A percentile compares a stretch with the other conserved stretches of the same genome.
Conservation (phyloP, 345 rosid species). For the Camelina neglecta region DNA sequence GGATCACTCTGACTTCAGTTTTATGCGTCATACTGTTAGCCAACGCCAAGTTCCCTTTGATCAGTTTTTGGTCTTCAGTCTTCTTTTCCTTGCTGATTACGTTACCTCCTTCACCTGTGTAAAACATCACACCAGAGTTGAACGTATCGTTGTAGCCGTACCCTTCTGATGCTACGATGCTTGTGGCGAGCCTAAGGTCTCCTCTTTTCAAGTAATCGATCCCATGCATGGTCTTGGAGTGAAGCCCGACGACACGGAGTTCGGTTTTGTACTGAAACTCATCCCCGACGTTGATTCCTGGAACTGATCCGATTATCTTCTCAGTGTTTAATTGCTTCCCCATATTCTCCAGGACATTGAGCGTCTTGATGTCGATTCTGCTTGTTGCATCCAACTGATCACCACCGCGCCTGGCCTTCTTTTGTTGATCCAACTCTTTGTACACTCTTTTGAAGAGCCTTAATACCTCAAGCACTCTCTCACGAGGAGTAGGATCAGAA, state of each 20-base stretch:
- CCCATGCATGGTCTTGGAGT: conserved; percentile 70
- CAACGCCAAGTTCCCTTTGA: conserved; percentile 75
- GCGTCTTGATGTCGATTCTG: conserved; percentile 64
- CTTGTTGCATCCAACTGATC: conserved; percentile 23
- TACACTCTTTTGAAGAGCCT: conserved; percentile 62
- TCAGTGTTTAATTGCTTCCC: conserved; percentile 52
- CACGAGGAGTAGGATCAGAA: conserved; percentile 5
- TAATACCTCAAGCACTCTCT: conserved; percentile 66
- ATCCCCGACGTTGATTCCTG: conserved; percentile 85
- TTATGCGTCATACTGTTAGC: conserved; percentile 52
- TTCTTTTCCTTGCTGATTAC: conserved; percentile 55
- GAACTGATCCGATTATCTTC: conserved; percentile 66
- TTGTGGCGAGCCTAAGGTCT: conserved; percentile 55
- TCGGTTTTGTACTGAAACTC: conserved; percentile 80
- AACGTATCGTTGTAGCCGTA: conserved; percentile 64
- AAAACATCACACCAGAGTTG: conserved; percentile 61
- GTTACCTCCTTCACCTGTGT: conserved; percentile 89
- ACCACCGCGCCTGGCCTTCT: conserved; percentile 54
- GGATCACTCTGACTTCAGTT: conserved; percentile 76
- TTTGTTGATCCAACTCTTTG: conserved; percentile 61
- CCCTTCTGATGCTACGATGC: conserved; percentile 77
- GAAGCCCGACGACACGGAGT: conserved; percentile 76
- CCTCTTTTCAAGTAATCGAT: conserved; percentile 65
- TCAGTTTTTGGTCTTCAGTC: conserved; percentile 78
- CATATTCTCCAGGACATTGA: conserved; percentile 54